These are phyloP conservation scores for Scytalidium lignicola DNA, from an alignment of 2,329 filamentous ascomycete species.

Conservation along the genomic window DNA sequence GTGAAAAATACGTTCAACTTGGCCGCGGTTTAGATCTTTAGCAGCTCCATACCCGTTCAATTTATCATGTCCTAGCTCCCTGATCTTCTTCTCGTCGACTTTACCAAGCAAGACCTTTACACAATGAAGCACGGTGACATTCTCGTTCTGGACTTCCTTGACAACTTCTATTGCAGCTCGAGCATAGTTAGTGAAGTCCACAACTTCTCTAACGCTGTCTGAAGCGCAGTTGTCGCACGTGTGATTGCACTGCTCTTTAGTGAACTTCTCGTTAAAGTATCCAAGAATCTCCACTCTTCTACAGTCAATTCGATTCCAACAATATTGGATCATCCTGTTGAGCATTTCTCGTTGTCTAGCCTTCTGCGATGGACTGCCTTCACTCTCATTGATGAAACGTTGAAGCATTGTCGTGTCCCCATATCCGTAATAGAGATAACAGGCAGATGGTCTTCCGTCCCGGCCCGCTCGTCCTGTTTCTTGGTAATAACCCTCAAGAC, in stretches of 20 bases:
- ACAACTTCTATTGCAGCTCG: conserved; percentile 66
- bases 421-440: conserved; percentile 85
- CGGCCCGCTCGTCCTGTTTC: conserved; percentile 93
- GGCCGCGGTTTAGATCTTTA: conserved; percentile 63
- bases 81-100: conserved; percentile 47
- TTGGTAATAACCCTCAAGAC: conserved; percentile 95
- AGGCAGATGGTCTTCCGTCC: conserved; percentile 81
- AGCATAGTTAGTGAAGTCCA: conserved; percentile 75
- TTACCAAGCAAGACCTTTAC: conserved; percentile 78
- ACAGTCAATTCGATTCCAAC: conserved; percentile 84
- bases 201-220: conserved; percentile 57
- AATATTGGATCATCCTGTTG: conserved; percentile 77
- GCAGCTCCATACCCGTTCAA: conserved; percentile 61
- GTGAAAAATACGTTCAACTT: conserved; percentile 81
- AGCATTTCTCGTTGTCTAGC: conserved; percentile 82
- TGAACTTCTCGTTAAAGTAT: conserved; percentile 91
- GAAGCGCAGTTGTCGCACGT: conserved; percentile 88
- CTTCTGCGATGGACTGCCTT: conserved; percentile 74
- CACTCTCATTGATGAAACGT: conserved; percentile 77
- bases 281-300: conserved; percentile 79
- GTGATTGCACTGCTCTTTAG: conserved; percentile 62
- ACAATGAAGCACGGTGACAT: conserved; percentile 72
- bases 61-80: conserved; percentile 36
- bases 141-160: conserved; percentile 45
- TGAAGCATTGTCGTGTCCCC: conserved; percentile 68